Evolutionary conservation across 1,284 basidiomycete genomes (phyloP).

Genomic region (Rhodotorula sp.): DNA sequence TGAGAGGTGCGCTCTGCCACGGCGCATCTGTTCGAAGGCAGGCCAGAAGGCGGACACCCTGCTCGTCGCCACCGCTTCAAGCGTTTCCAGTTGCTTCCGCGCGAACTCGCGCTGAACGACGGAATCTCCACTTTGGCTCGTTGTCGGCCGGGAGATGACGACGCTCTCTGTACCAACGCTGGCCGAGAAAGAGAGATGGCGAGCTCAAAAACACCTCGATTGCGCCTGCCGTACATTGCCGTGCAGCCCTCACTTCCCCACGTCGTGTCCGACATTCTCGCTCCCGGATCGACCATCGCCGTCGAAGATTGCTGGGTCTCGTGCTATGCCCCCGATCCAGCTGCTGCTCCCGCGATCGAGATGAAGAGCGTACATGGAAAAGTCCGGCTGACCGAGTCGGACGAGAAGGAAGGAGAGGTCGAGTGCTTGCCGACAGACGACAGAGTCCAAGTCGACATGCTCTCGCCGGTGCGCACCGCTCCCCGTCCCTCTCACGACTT

Average conservation of each 20-base stretch:
- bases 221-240: slow-evolving; percentile 52
- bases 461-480: slow-evolving; percentile 2
- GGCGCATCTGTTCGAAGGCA: no score
- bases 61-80: no score
- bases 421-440: slow-evolving; percentile 40
- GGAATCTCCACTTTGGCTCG: no score
- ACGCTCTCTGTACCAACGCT: no score
- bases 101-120: no score
- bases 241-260: slow-evolving; percentile 62
- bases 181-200: no score
- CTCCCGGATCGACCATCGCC: slow-evolving; percentile 55
- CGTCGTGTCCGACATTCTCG: slow-evolving; percentile 61
- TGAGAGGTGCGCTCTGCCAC: no score
- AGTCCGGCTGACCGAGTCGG: slow-evolving; percentile 51
- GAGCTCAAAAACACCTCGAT: no score
- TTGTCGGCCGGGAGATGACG: no score
- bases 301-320: slow-evolving; percentile 69
- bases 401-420: slow-evolving; percentile 32
- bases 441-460: slow-evolving; percentile 31
- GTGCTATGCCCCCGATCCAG: slow-evolving; percentile 54
- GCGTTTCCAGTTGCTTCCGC: no score
- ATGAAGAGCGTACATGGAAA: slow-evolving; percentile 62
- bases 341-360: not conserved
- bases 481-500: not conserved
- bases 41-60: no score